phyloP scores from a whole-genome alignment of 352 stramenopile genomes.

The Phytophthora agathidicida region DNA sequence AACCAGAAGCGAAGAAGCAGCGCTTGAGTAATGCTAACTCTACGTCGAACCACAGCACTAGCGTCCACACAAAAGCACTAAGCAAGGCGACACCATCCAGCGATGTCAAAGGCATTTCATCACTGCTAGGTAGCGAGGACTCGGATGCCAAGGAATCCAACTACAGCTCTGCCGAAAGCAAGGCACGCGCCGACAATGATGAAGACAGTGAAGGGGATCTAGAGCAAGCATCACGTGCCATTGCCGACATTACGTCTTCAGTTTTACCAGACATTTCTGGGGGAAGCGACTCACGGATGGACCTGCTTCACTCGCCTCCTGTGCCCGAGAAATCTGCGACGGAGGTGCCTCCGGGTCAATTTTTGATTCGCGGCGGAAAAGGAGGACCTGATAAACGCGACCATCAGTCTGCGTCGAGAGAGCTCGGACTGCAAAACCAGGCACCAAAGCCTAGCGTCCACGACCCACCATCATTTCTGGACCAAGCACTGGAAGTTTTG shows the following conservation, averaged over 20 bases:
- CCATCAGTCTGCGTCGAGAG: background rate
- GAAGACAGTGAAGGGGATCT: slow-evolving; percentile 43
- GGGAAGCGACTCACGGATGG: slow-evolving; percentile 17
- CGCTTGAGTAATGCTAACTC: slow-evolving; percentile 17
- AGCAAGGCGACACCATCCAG: slow-evolving; percentile 17
- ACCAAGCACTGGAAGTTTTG: slow-evolving; percentile 51
- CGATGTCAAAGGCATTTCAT: slow-evolving; percentile 43
- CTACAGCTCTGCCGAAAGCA: slow-evolving; percentile 27
- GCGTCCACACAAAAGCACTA: background rate
- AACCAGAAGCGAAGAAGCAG: slow-evolving; percentile 46
- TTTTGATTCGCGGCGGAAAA: slow-evolving; percentile 20
- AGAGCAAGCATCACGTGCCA: slow-evolving; percentile 39
- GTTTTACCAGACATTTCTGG: slow-evolving; percentile 33
- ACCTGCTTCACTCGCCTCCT: slow-evolving; percentile 25
- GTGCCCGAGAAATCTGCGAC: slow-evolving; percentile 10
- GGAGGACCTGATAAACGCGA: slow-evolving; percentile 9
- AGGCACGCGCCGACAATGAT: slow-evolving; percentile 25
- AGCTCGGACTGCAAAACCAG: slow-evolving; percentile 1
- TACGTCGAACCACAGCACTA: slow-evolving; percentile 8
- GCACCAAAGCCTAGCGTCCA: slow-evolving; percentile 2
- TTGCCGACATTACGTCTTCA: slow-evolving; percentile 46
- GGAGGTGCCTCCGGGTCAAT: slow-evolving; percentile 8
- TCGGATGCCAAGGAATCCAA: slow-evolving; percentile 31
- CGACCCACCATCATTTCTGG: slow-evolving; percentile 43
- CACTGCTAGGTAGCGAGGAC: slow-evolving; percentile 39